A percentile compares a stretch with the other conserved stretches of the same genome.
These are phyloP conservation scores for Venturia nashicola DNA, from an alignment of 2,329 filamentous ascomycete genomes.

Conservation along the genomic window DNA sequence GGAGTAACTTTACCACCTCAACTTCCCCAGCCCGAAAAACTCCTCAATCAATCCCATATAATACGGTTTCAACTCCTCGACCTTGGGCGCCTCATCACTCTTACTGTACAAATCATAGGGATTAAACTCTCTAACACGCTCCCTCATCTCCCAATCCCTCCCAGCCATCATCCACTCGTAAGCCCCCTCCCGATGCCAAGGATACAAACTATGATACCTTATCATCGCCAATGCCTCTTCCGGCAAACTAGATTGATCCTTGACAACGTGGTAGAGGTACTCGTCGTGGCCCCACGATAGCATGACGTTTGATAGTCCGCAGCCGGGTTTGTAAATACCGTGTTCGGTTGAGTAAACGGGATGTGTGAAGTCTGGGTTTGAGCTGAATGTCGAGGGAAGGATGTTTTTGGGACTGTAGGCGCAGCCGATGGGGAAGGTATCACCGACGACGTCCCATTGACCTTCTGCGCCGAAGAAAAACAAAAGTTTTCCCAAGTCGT, in stretches of 20 bases:
- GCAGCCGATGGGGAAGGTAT: conserved; percentile 71
- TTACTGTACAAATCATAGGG: conserved; percentile 89
- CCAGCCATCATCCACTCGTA: conserved; percentile 76
- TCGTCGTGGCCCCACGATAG: conserved; percentile 85
- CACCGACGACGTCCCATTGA: conserved; percentile 88
- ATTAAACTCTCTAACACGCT: conserved; percentile 76
- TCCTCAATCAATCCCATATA: conserved; percentile 65
- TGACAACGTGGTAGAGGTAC: conserved; percentile 77
- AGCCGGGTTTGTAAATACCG: conserved; percentile 69
- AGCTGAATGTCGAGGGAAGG: conserved; percentile 63
- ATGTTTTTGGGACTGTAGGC: conserved; percentile 66
- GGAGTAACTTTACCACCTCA: conserved; percentile 47
- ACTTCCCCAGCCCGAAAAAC: conserved; percentile 55
- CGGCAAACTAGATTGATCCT: conserved; percentile 68
- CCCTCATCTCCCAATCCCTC: conserved; percentile 67
- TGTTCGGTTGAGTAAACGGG: conserved; percentile 61
- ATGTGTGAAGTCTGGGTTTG: conserved; percentile 63
- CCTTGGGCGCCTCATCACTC: conserved; percentile 66
- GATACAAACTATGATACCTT: conserved; percentile 84
- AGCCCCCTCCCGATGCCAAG: conserved; percentile 74
- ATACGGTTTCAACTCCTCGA: conserved; percentile 66
- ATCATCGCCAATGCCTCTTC: conserved; percentile 84
- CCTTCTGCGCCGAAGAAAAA: conserved; percentile 74
- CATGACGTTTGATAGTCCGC: conserved; percentile 79
- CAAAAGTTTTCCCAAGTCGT: conserved; percentile 69